These are phyloP conservation scores for Suhomyces vadensis DNA, from an alignment of 805 yeast genomes.

Conservation along the genomic window DNA sequence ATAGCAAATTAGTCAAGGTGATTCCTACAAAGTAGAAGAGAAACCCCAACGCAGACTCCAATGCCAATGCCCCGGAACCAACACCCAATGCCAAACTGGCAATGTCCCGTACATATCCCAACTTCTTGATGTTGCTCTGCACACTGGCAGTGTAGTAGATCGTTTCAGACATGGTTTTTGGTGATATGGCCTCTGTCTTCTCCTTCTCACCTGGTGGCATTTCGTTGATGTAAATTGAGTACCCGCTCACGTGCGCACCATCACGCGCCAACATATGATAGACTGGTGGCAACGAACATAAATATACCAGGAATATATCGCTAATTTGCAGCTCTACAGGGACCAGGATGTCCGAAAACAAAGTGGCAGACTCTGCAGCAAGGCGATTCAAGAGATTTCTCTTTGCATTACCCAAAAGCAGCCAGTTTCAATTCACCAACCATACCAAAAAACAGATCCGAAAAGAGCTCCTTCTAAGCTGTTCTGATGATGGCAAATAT, in stretches of 20 bases:
- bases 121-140: slow-evolving; percentile 30
- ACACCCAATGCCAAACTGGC: slow-evolving; percentile 40
- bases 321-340: not conserved
- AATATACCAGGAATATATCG: too few species aligned
- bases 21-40: slow-evolving; percentile 36
- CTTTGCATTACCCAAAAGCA: slow-evolving; percentile 37
- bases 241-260: too few species aligned
- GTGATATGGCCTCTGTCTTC: not conserved
- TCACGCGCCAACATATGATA: too few species aligned
- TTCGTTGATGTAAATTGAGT: too few species aligned
- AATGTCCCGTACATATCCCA: slow-evolving; percentile 37
- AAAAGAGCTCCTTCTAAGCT: slow-evolving; percentile 43
- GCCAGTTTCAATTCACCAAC: slow-evolving; percentile 31
- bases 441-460: slow-evolving; percentile 36
- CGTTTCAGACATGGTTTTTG: slow-evolving; percentile 4
- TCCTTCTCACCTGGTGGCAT: too few species aligned
- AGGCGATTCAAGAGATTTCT: slow-evolving; percentile 30
- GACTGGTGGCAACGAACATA: not conserved
- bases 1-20: slow-evolving; percentile 30
- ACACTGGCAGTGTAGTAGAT: slow-evolving; percentile 27
- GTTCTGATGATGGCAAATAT: slow-evolving; percentile 44
- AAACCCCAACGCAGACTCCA: slow-evolving; percentile 39
- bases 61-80: slow-evolving; percentile 41
- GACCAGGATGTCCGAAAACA: not conserved
- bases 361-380: not conserved